Conservation (phyloP, 495 filamentous ascomycete genomes). For the Astrothelium subdiscretum region DNA sequence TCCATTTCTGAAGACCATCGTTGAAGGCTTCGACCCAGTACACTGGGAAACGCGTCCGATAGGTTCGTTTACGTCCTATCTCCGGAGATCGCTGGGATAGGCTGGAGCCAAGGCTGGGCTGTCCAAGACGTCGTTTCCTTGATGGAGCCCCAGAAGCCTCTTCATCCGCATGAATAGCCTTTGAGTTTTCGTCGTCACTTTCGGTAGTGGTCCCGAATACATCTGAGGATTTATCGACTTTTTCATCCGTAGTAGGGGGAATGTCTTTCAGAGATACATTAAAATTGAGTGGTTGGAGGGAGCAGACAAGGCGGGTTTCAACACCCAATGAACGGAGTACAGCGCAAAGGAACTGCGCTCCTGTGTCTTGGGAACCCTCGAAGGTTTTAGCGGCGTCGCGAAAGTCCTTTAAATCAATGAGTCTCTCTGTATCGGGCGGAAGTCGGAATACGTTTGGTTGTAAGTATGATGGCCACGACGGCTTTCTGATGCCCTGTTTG, state of each 20-base stretch:
- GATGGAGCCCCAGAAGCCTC: conserved; percentile 12
- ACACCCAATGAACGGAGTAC: conserved; percentile 67
- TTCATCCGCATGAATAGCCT: background rate
- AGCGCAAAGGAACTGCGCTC: conserved; percentile 81
- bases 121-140: conserved; percentile 32
- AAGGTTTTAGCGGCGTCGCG: conserved; percentile 49
- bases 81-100: conserved; percentile 4
- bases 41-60: conserved; percentile 41
- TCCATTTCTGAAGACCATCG: conserved; percentile 74
- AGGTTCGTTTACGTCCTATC: conserved; percentile 46
- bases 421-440: conserved; percentile 30
- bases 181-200: conserved; percentile 7
- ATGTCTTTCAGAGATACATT: conserved; percentile 38
- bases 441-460: conserved; percentile 35
- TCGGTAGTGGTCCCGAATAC: background rate
- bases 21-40: conserved; percentile 94
- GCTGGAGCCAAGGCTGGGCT: conserved; percentile 27
- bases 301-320: conserved; percentile 82
- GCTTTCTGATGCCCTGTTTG: conserved; percentile 53
- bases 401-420: conserved; percentile 58
- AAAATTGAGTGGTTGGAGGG: conserved; percentile 73
- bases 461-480: conserved; percentile 61
- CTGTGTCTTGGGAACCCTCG: conserved; percentile 75
- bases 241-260: conserved; percentile 29
- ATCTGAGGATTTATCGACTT: conserved; percentile 25